Base-by-base conservation (phyloP, 164 flowering plant species). In the Tinospora cordifolia region DNA sequence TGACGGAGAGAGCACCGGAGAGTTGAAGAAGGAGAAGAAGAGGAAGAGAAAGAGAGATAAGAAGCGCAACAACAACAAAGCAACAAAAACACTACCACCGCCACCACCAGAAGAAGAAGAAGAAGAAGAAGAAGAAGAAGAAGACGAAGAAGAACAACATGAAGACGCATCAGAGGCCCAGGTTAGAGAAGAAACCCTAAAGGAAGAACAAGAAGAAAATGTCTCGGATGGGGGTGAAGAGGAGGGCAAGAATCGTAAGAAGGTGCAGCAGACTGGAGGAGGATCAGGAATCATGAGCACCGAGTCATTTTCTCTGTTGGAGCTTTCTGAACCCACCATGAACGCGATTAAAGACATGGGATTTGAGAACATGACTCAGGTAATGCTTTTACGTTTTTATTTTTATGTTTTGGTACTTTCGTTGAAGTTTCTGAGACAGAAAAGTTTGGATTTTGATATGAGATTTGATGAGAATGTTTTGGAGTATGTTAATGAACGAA, bases 321-420 rank as follows among this genome's bases (percentile, higher is more conserved):
- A 69, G 0, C 59, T 94, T 11, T 92, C 97, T 13, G 89, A 92
- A 26, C 84, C 68, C 15, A 90, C 99, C 11, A 78, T 80, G 80
- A 84, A 83, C 26, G 90, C 97, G 3, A 92, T 94, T 22, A 62
- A 79, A 70, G 95, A 86, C 24, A 84, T 89, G 86, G 87, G 89
- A 0, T 94, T 94, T 66, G 65, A 76, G 75, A 69, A 86, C 74
- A 90, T 92, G 95, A 92, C 97, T 71, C 87, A 90, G 97, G 98
- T 93, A 70, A 44, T 14, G 47, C 47, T 26, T 26, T 26, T 17
- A 3, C 3, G 36, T 25, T 60, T n/a, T 60, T 60, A n/a, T n/a
- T 60, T 60, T 19, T 58, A 13, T 57, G 8, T 30, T 57, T 46
- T 54, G 8, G 41, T 25, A 49, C 54, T 36, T 14, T 7, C 65